Base-by-base conservation (phyloP, 1,284 basidiomycete species). In the Boletus calvinii region DNA sequence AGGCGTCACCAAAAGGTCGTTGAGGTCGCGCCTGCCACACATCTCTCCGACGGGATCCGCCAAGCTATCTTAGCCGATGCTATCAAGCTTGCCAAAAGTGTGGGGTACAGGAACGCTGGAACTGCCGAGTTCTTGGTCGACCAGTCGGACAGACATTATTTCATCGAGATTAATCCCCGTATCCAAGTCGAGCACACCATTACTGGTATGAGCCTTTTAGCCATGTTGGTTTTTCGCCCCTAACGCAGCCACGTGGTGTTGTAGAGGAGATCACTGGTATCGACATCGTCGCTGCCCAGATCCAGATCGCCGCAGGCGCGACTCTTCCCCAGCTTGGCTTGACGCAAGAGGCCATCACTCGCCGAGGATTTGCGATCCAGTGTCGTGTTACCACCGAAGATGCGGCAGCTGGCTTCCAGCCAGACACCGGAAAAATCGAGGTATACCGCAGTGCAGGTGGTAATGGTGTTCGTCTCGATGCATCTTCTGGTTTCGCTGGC, bases 311-410 rank as follows among this genome's bases (percentile, higher is more conserved):
- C 29, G 95, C 94, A 44, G 97, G 97, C 54, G 95, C 95, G 20
- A 93, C 95, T 47, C 85, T 99, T 45, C 85, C 92, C 30, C 94
- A 98, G 71, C 90, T 99, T 57, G 97, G 96, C 53, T 79, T 99
- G 48, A 92, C 90, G n/a, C 97, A 99, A 73, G 93, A 98, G 46
- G 91, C 92, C 48, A 94, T 99, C 71, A 90, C 88, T 60, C 94
- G 94, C 74, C 90, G 97, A 55, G 97, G 97, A 36, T 98, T 92
- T 68, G 96, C 97, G 11, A 99, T 99, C 60, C 97, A 99, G 71
- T 98, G 94, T 72, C 94, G 97, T 78, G 85, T 99, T 72, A 99
- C 97, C 39, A 99, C 97, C n/a, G 97, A 99, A 74, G 96, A 99
- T 72, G 85, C 97, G 9, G 83, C 90, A 22, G 71, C 82, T 50